phyloP scores from a whole-genome alignment of 1,284 basidiomycete species.

The Termitomyces sp. region DNA sequence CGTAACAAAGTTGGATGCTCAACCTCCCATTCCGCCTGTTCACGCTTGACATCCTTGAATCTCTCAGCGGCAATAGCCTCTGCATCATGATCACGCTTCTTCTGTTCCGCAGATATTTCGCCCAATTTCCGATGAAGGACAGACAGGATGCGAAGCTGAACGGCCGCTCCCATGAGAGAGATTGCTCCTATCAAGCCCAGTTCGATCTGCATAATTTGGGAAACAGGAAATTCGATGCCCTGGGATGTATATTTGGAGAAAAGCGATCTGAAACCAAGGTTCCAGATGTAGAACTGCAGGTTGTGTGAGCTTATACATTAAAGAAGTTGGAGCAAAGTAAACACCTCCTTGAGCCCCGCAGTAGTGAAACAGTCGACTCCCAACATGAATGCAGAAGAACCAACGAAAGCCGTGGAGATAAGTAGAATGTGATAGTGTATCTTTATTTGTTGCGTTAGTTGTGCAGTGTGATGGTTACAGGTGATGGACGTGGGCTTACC shows the following conservation, averaged over 20 bases:
- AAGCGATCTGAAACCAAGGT: constrained; percentile 76
- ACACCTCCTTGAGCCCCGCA: constrained; percentile 85
- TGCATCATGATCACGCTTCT: constrained; percentile 68
- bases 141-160: constrained; percentile 83
- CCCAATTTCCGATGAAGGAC: constrained; percentile 74
- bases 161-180: constrained; percentile 81
- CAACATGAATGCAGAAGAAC: constrained; percentile 88
- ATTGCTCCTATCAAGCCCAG: constrained; percentile 82
- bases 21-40: constrained; percentile 84
- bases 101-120: constrained; percentile 76
- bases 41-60: constrained; percentile 62
- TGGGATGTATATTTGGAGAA: constrained; percentile 73
- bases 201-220: constrained; percentile 91
- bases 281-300: constrained; percentile 87
- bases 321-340: constrained; percentile 14
- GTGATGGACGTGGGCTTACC: constrained; percentile 22
- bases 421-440: constrained; percentile 80
- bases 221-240: constrained; percentile 74
- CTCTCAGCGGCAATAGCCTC: constrained; percentile 72
- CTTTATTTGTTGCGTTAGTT: constrained; percentile 22
- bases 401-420: constrained; percentile 81
- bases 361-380: constrained; percentile 93
- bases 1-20: constrained; percentile 62
- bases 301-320: constrained; percentile 8
- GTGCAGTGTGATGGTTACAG: not conserved